Percentiles rank a stretch among this genome's conserved stretches.
Conservation (phyloP, 2,329 filamentous ascomycete genomes). For the Talaromyces funiculosus region DNA sequence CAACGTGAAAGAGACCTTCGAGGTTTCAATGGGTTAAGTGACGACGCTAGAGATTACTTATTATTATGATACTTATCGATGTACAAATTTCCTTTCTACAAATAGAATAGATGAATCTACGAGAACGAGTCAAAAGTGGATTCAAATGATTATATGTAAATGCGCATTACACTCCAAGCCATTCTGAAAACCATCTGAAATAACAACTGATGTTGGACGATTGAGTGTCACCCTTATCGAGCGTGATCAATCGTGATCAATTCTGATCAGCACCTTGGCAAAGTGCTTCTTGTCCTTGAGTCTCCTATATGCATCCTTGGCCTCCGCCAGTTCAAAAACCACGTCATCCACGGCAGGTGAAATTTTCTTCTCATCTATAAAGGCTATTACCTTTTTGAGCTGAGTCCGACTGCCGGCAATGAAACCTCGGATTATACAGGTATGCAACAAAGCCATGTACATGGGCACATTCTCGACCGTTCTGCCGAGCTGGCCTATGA, state of each 20-base stretch:
- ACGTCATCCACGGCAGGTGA: slow-evolving; percentile 28
- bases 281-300: slow-evolving; percentile 26
- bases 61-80: slow-evolving; percentile 14
- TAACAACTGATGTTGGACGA: too few relatives aligned
- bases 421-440: slow-evolving; percentile 32
- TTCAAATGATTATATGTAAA: neutral
- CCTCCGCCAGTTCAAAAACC: slow-evolving; percentile 26
- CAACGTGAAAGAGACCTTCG: slow-evolving; percentile 30
- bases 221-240: neutral
- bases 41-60: slow-evolving; percentile 31
- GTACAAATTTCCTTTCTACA: neutral
- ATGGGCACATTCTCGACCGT: neutral
- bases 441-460: slow-evolving; percentile 19
- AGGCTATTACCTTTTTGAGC: slow-evolving; percentile 30
- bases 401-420: slow-evolving; percentile 31
- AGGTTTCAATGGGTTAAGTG: slow-evolving; percentile 28
- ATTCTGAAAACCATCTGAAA: too few relatives aligned
- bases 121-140: neutral
- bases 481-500: slow-evolving; percentile 27
- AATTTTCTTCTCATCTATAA: slow-evolving; percentile 22
- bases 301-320: slow-evolving; percentile 24
- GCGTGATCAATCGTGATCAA: neutral
- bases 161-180: too few relatives aligned
- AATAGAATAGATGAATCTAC: too few relatives aligned
- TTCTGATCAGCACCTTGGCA: slow-evolving; percentile 32